Percentiles rank a stretch among this genome's conserved stretches.
These are phyloP conservation scores for Zymoseptoria crescenta DNA, from an alignment of 2,329 filamentous ascomycete genomes.

Conservation along the genomic window DNA sequence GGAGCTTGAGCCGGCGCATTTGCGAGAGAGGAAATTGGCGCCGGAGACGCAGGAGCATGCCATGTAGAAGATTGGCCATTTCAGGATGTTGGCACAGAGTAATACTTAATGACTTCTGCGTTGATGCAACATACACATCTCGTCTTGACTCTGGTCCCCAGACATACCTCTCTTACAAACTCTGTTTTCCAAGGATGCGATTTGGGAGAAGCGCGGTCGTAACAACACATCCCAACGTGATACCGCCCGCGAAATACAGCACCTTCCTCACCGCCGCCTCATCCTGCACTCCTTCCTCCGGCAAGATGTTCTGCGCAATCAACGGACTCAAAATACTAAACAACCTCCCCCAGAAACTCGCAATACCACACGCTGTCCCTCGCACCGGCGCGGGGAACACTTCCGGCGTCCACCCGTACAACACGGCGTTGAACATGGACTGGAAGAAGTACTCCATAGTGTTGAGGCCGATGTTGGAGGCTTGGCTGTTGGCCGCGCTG, in stretches of 20 bases:
- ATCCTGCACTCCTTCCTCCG: slow-evolving; percentile 7
- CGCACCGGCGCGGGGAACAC: slow-evolving; percentile 43
- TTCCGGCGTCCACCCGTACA: slow-evolving; percentile 47
- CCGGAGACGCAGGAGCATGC: background rate
- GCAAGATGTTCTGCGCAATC: slow-evolving; percentile 42
- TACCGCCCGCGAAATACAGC: slow-evolving; percentile 49
- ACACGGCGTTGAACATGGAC: slow-evolving; percentile 44
- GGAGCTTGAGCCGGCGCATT: background rate
- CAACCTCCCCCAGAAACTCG: slow-evolving; percentile 52
- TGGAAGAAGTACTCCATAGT: slow-evolving; percentile 49
- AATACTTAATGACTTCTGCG: background rate
- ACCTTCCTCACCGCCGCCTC: slow-evolving; percentile 40
- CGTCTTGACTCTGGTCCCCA: background rate
- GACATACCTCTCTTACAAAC: slow-evolving; percentile 18
- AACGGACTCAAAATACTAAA: slow-evolving; percentile 52
- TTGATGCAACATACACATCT: background rate
- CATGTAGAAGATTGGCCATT: background rate
- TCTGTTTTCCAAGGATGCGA: slow-evolving; percentile 29
- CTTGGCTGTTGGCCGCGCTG: slow-evolving; percentile 37
- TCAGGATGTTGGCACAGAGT: background rate
- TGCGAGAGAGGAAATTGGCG: background rate
- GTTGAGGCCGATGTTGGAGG: slow-evolving; percentile 43
- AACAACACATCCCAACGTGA: slow-evolving; percentile 47
- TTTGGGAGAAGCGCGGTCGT: slow-evolving; percentile 44
- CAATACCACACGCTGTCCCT: slow-evolving; percentile 45